Evolutionary conservation across 192 early-diverging fungal species (phyloP).

Genomic region (Podila clonocystis): DNA sequence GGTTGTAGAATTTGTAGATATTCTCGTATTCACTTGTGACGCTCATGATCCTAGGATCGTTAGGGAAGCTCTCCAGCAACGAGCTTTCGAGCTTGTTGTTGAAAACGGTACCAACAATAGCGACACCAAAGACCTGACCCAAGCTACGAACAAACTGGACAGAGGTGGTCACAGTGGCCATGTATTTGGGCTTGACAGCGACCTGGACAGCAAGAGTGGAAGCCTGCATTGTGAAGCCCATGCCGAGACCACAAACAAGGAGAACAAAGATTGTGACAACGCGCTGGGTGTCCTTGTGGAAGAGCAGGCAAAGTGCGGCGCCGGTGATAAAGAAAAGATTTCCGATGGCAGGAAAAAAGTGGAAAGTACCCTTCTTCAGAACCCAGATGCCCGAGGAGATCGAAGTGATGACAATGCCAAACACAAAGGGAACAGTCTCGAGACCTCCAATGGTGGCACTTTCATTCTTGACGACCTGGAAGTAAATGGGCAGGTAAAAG

Average conservation of each 20-base stretch:
- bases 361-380: slow-evolving; percentile 61
- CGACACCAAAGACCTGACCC: slow-evolving; percentile 68
- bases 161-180: slow-evolving; percentile 62
- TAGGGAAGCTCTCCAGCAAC: slow-evolving; percentile 4
- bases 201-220: slow-evolving; percentile 55
- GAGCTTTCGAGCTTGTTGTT: slow-evolving; percentile 30
- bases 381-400: slow-evolving; percentile 63
- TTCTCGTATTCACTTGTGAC: slow-evolving; percentile 11
- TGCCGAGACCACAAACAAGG: slow-evolving; percentile 61
- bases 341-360: slow-evolving; percentile 63
- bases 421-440: slow-evolving; percentile 70
- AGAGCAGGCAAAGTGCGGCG: slow-evolving; percentile 63
- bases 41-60: background rate
- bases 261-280: slow-evolving; percentile 66
- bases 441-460: slow-evolving; percentile 66
- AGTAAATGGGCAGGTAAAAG: slow-evolving; percentile 75
- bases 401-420: slow-evolving; percentile 62
- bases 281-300: slow-evolving; percentile 57
- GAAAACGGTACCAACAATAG: slow-evolving; percentile 52
- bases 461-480: slow-evolving; percentile 66
- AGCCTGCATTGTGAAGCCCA: slow-evolving; percentile 68
- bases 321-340: slow-evolving; percentile 61
- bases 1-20: background rate
- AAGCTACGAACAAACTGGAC: slow-evolving; percentile 61
- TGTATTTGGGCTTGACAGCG: slow-evolving; percentile 54